Conservation (phyloP, 2,329 filamentous ascomycete genomes). For the Rhinocladiella similis region DNA sequence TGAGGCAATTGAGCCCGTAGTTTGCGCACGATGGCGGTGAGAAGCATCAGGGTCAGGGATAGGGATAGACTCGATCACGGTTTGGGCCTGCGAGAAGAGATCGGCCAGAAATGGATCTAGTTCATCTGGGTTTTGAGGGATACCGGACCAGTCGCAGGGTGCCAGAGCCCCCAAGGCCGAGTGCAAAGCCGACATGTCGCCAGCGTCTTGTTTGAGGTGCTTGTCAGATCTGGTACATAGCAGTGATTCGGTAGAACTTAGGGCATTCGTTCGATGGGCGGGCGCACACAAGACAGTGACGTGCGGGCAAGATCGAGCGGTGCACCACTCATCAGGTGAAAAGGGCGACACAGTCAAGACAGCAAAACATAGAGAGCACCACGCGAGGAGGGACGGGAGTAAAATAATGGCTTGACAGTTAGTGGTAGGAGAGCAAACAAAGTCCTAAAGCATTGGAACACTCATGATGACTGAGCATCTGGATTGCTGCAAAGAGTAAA, state of each 20-base stretch:
- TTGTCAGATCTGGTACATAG: not conserved
- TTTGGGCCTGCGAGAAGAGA: slow-evolving; percentile 67
- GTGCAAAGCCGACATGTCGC: slow-evolving; percentile 57
- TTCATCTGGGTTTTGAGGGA: slow-evolving; percentile 48
- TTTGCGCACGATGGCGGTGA: slow-evolving; percentile 58
- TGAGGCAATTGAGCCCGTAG: slow-evolving; percentile 48
- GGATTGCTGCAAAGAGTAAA: slow-evolving; percentile 1
- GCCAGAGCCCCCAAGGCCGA: slow-evolving; percentile 59
- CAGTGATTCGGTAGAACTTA: not conserved
- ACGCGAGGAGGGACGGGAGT: not conserved
- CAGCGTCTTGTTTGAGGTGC: not conserved
- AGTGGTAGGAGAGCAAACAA: not conserved
- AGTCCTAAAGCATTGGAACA: not conserved
- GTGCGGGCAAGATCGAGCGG: too few species aligned
- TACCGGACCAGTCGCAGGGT: slow-evolving; percentile 55
- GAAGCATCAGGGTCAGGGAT: slow-evolving; percentile 47
- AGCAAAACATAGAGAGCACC: too few species aligned
- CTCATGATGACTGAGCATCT: slow-evolving; percentile 22
- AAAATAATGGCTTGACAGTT: not conserved
- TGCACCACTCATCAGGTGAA: too few species aligned
- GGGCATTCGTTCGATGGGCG: too few species aligned
- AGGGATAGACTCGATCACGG: slow-evolving; percentile 76
- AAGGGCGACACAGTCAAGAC: too few species aligned
- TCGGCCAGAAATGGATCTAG: slow-evolving; percentile 56
- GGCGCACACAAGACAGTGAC: too few species aligned